A percentile compares a stretch with the other conserved stretches of the same genome.
Conservation (phyloP, 1,284 basidiomycete species). For the Coriolopsis trogii region DNA sequence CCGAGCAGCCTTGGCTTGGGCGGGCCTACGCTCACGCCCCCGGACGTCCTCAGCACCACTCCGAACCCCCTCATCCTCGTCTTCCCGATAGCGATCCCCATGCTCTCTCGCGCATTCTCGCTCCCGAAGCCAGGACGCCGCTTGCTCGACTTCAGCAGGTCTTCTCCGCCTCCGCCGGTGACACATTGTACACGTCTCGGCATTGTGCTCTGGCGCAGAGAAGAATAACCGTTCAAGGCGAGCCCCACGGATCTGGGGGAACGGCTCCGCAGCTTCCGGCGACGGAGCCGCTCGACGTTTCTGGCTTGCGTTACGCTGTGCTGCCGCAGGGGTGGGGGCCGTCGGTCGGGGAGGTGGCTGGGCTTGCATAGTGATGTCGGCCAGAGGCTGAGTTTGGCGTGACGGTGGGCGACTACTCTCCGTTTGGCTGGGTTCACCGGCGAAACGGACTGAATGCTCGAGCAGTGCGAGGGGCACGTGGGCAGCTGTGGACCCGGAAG, state of each 20-base stretch:
- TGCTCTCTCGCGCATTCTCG: conserved; percentile 20
- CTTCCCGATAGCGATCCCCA: conserved; percentile 23
- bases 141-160: conserved; percentile 19
- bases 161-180: conserved; percentile 41
- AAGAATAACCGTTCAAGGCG: conserved; percentile 82
- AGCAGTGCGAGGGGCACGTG: conserved; percentile 4
- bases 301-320: conserved; percentile 14
- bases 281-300: conserved; percentile 9
- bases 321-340: conserved; percentile 40
- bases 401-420: conserved; percentile 15
- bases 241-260: conserved; percentile 80
- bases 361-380: conserved; percentile 1
- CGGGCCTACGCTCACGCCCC: conserved; percentile 14
- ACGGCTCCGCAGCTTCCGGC: conserved; percentile 44
- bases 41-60: conserved; percentile 46
- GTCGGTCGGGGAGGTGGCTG: conserved; percentile 9
- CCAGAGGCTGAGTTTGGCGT: neutral
- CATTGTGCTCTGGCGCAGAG: conserved; percentile 71
- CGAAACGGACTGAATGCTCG: conserved; percentile 12
- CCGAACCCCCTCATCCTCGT: conserved; percentile 54
- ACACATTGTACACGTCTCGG: conserved; percentile 68
- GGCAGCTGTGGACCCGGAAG: conserved; percentile 1
- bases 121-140: conserved; percentile 29
- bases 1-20: conserved; percentile 28
- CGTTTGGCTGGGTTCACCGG: neutral